These are phyloP conservation scores for Penicillium goetzii DNA, from an alignment of 495 filamentous ascomycete genomes.

Conservation along the genomic window DNA sequence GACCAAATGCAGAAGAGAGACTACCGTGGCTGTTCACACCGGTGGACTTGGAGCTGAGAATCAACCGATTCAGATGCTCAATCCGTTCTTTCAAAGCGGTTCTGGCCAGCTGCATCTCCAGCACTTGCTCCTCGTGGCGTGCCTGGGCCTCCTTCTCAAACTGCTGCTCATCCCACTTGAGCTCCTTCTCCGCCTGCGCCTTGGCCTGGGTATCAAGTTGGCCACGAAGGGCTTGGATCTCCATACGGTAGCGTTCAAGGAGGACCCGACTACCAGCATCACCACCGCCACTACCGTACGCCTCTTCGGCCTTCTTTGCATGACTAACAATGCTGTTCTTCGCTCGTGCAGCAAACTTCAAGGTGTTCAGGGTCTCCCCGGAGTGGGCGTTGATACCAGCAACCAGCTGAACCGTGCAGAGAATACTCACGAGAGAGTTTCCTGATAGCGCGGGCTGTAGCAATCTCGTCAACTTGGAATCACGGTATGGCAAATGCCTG, in stretches of 20 bases:
- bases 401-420: slow-evolving; percentile 90
- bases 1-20: slow-evolving; percentile 73
- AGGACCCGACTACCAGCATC: slow-evolving; percentile 86
- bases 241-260: slow-evolving; percentile 91
- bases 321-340: slow-evolving; percentile 98
- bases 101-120: slow-evolving; percentile 95
- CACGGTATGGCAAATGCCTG: slow-evolving; percentile 92
- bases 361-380: slow-evolving; percentile 88
- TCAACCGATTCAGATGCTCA: slow-evolving; percentile 94
- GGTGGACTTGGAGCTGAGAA: slow-evolving; percentile 91
- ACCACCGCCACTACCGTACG: slow-evolving; percentile 67
- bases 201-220: slow-evolving; percentile 81
- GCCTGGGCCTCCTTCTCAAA: slow-evolving; percentile 79
- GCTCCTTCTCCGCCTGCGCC: slow-evolving; percentile 68
- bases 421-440: slow-evolving; percentile 92
- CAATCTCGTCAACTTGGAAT: slow-evolving; percentile 93
- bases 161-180: slow-evolving; percentile 69
- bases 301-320: slow-evolving; percentile 92
- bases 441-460: slow-evolving; percentile 93
- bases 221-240: slow-evolving; percentile 79
- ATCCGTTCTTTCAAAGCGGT: slow-evolving; percentile 97
- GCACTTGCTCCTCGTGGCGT: slow-evolving; percentile 93
- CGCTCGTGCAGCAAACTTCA: slow-evolving; percentile 94
- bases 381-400: slow-evolving; percentile 68
- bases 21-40: slow-evolving; percentile 82